Evolutionary conservation across 2,329 filamentous ascomycete genomes (phyloP).

Genomic region (Calonectria leucothoes): DNA sequence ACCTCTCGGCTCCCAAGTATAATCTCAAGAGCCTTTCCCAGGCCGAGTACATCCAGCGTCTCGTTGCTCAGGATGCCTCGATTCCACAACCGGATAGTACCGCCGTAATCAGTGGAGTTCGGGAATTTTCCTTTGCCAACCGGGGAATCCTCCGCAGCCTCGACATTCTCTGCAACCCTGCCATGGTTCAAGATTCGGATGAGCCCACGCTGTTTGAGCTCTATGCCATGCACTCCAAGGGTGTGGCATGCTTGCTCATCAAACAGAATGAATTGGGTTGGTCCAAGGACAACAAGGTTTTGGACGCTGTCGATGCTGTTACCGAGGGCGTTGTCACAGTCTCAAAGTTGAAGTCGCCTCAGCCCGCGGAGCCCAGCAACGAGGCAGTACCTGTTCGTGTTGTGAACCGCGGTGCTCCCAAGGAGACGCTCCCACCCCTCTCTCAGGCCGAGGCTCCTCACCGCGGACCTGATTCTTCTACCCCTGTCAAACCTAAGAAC

Average conservation of each 20-base stretch:
- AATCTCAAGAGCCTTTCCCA: conserved; percentile 85
- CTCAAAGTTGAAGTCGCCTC: conserved; percentile 72
- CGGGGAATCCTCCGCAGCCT: conserved; percentile 90
- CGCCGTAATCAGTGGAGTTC: conserved; percentile 95
- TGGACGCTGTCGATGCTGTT: conserved; percentile 81
- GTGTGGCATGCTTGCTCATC: conserved; percentile 89
- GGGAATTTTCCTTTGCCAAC: conserved; percentile 91
- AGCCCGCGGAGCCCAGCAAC: conserved; percentile 56
- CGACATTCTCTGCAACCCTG: conserved; percentile 83
- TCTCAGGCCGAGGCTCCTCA: conserved; percentile 42
- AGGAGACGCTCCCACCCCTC: conserved; percentile 48
- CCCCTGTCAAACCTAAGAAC: conserved; percentile 53
- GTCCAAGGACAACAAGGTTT: conserved; percentile 89
- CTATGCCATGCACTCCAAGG: conserved; percentile 97
- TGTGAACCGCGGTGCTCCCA: conserved; percentile 48
- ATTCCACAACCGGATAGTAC: conserved; percentile 92
- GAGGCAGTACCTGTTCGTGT: conserved; percentile 48
- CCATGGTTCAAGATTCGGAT: conserved; percentile 70
- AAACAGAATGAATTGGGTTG: conserved; percentile 92
- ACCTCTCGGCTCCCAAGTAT: conserved; percentile 94
- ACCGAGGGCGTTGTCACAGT: conserved; percentile 80
- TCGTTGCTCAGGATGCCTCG: conserved; percentile 77
- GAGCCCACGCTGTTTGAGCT: conserved; percentile 89
- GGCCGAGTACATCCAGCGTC: conserved; percentile 84
- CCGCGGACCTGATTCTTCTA: conserved; percentile 47